Conservation (phyloP, 345 rosid genomes). For the Ricinus communis region DNA sequence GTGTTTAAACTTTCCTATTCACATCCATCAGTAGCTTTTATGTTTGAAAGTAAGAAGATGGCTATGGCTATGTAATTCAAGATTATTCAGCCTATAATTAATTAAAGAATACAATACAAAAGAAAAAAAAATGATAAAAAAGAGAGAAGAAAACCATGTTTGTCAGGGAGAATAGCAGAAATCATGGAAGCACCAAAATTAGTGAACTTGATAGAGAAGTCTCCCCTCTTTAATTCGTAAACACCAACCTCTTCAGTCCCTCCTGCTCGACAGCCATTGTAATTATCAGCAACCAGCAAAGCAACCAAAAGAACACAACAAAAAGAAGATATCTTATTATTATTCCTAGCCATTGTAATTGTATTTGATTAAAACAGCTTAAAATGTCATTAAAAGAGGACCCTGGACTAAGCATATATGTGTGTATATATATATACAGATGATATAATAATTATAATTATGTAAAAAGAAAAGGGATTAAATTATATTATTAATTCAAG, state of each 20-base stretch:
- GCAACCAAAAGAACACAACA: conserved; percentile 8
- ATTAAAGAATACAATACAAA: too few species aligned
- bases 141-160: conserved; percentile 36
- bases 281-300: conserved; percentile 7
- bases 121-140: not conserved
- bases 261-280: conserved; percentile 11
- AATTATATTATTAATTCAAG: too few species aligned
- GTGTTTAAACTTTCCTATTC: too few species aligned
- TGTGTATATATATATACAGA: not conserved
- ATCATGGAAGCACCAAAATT: conserved; percentile 69
- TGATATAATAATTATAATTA: not conserved
- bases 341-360: not conserved
- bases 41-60: too few species aligned
- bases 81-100: too few species aligned
- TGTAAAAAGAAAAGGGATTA: too few species aligned
- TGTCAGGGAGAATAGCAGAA: conserved; percentile 55
- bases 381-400: too few species aligned
- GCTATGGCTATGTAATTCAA: too few species aligned
- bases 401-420: not conserved
- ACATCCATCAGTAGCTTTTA: too few species aligned
- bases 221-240: conserved; percentile 44
- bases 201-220: conserved; percentile 44
- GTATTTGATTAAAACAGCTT: not conserved
- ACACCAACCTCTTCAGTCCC: conserved; percentile 15
- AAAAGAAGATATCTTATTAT: not conserved